These are phyloP conservation scores for Tricholomella constricta DNA, from an alignment of 768 basidiomycete species.

Conservation along the genomic window DNA sequence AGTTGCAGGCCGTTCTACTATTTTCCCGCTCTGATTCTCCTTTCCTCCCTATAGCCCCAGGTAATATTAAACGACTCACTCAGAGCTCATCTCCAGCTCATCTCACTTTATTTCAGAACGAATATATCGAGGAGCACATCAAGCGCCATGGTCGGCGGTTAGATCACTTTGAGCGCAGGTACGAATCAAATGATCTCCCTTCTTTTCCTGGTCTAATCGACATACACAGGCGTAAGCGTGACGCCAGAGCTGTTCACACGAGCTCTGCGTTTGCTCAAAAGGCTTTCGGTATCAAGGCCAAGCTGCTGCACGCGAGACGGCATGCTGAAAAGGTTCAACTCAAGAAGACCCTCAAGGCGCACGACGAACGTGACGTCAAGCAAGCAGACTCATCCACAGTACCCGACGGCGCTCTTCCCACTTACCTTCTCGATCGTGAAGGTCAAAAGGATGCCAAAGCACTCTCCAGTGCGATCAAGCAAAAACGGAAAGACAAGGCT, in stretches of 20 bases:
- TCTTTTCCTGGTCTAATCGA: constrained; percentile 2
- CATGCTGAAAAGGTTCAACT: constrained; percentile 98
- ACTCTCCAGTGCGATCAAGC: constrained; percentile 93
- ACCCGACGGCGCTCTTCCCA: constrained; percentile 90
- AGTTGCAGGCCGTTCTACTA: not conserved
- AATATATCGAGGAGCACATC: constrained; percentile 99
- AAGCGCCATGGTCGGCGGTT: constrained; percentile 94
- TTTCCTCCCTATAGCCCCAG: constrained; percentile 57
- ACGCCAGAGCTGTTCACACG: constrained; percentile 75
- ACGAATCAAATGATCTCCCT: constrained; percentile 29
- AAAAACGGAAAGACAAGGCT: constrained; percentile 98
- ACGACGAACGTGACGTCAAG: constrained; percentile 98
- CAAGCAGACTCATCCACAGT: constrained; percentile 81
- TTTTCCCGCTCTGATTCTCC: constrained; percentile 12
- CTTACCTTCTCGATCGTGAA: constrained; percentile 95
- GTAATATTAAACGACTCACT: constrained; percentile 32
- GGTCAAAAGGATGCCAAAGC: constrained; percentile 99
- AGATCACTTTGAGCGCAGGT: constrained; percentile 97
- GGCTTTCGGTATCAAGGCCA: constrained; percentile 95
- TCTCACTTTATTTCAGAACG: constrained; percentile 62
- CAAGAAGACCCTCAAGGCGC: constrained; percentile 99
- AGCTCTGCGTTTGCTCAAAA: constrained; percentile 88
- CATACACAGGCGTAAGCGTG: constrained; percentile 69
- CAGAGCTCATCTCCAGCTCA: not conserved
- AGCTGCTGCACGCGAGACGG: constrained; percentile 94